Evolutionary conservation across 495 filamentous ascomycete species (phyloP).

Genomic region (Pseudomonodictys pantanalensis): DNA sequence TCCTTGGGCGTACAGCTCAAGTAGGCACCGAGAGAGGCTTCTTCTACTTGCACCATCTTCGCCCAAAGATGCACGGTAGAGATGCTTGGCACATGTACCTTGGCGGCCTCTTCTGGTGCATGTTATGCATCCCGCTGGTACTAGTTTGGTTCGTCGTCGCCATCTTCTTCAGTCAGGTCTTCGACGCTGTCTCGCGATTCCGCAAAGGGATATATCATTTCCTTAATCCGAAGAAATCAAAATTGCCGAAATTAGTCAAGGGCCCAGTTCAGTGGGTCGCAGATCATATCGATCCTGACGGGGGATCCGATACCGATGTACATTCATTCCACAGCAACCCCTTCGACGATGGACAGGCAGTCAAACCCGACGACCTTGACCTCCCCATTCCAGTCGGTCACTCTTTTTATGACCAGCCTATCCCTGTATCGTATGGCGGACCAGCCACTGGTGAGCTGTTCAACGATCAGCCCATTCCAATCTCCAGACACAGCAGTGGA

Average conservation of each 20-base stretch:
- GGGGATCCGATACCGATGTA: too few relatives aligned
- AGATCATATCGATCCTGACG: slow-evolving; percentile 1
- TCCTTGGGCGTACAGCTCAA: not conserved
- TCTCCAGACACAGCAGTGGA: not conserved
- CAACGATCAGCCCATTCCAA: not conserved
- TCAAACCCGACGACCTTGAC: too few relatives aligned
- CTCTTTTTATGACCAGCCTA: not conserved
- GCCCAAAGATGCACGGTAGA: not conserved
- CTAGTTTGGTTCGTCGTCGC: slow-evolving; percentile 3
- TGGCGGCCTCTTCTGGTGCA: slow-evolving; percentile 1
- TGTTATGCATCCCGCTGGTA: not conserved
- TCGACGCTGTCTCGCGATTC: not conserved
- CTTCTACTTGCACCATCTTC: slow-evolving; percentile 5
- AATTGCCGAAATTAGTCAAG: not conserved
- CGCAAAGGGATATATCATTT: not conserved
- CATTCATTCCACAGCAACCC: too few relatives aligned
- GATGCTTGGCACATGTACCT: slow-evolving; percentile 7
- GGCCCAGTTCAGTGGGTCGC: not conserved
- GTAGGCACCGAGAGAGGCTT: not conserved
- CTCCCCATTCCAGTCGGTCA: not conserved
- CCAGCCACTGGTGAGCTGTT: not conserved
- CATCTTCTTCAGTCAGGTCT: not conserved
- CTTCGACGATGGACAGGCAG: too few relatives aligned
- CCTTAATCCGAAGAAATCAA: not conserved
- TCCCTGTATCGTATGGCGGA: not conserved